phyloP scores from a whole-genome alignment of 139 green algal species.

The Tetraselmis striata region DNA sequence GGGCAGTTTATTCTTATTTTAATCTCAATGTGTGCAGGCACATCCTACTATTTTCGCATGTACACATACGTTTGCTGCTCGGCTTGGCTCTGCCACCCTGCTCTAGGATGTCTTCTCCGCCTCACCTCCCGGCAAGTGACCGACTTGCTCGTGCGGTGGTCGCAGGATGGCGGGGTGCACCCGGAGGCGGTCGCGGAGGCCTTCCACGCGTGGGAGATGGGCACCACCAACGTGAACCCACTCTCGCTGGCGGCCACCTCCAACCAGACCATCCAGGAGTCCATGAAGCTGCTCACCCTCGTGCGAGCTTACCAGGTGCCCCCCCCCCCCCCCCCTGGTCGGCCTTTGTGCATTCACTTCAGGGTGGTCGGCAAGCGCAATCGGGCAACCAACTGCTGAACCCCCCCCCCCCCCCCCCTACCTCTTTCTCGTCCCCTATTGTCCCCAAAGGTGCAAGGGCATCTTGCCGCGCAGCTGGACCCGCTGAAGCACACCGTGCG shows the following conservation, averaged over 20 bases:
- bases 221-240: slow-evolving; percentile 12
- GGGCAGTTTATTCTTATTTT: too few relatives aligned
- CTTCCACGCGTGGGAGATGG: slow-evolving; percentile 73
- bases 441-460: slow-evolving; percentile 53
- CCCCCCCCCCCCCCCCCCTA: too few relatives aligned
- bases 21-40: too few relatives aligned
- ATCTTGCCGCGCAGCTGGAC: slow-evolving; percentile 83
- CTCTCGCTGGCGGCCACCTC: slow-evolving; percentile 24
- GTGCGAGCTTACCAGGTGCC: slow-evolving; percentile 89
- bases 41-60: too few relatives aligned
- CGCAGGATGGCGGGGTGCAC: slow-evolving; percentile 65
- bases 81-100: too few relatives aligned
- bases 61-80: too few relatives aligned
- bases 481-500: slow-evolving; percentile 75
- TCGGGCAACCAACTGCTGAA: too few relatives aligned
- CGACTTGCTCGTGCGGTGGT: too few relatives aligned
- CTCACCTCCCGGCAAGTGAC: too few relatives aligned
- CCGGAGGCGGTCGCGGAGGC: slow-evolving; percentile 81
- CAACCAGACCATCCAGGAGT: slow-evolving; percentile 92
- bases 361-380: neutral
- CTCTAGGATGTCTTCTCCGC: too few relatives aligned
- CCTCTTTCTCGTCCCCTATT: neutral
- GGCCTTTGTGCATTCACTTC: neutral
- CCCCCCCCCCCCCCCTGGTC: neutral
- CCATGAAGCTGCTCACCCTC: slow-evolving; percentile 84